phyloP scores from a whole-genome alignment of 169 alveolate species.

The Eimeria tenella region DNA sequence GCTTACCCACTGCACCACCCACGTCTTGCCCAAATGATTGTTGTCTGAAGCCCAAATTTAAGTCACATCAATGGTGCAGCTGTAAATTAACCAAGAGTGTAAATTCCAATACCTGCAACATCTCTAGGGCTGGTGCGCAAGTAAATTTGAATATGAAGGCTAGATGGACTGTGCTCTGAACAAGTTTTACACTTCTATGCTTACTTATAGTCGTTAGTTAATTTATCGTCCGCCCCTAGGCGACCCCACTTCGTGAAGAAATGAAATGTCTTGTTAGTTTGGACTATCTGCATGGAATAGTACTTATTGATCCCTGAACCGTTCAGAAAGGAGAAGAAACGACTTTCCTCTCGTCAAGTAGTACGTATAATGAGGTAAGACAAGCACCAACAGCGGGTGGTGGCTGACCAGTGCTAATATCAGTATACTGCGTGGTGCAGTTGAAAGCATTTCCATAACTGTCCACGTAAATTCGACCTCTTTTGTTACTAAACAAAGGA shows the following conservation, averaged over 20 bases:
- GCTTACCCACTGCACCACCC: slow-evolving; percentile 57
- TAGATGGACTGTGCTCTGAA: not conserved
- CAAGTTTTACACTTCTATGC: not conserved
- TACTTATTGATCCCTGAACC: slow-evolving; percentile 78
- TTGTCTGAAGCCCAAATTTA: slow-evolving; percentile 20
- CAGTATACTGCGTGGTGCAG: slow-evolving; percentile 76
- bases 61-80: too few species aligned
- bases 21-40: slow-evolving; percentile 70
- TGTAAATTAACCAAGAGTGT: too few species aligned
- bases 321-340: not conserved
- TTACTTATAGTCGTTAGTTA: slow-evolving; percentile 75
- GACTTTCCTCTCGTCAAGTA: not conserved
- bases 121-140: not conserved
- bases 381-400: not conserved
- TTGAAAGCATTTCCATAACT: slow-evolving; percentile 75
- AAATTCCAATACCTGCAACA: not conserved
- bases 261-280: slow-evolving; percentile 60
- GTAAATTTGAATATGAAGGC: too few species aligned
- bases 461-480: slow-evolving; percentile 77
- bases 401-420: slow-evolving; percentile 73
- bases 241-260: slow-evolving; percentile 80
- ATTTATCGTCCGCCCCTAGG: slow-evolving; percentile 79
- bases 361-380: not conserved
- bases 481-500: slow-evolving; percentile 72
- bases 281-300: slow-evolving; percentile 76